Base-by-base conservation (phyloP, 805 yeast species). In the Metschnikowia koreensis region DNA sequence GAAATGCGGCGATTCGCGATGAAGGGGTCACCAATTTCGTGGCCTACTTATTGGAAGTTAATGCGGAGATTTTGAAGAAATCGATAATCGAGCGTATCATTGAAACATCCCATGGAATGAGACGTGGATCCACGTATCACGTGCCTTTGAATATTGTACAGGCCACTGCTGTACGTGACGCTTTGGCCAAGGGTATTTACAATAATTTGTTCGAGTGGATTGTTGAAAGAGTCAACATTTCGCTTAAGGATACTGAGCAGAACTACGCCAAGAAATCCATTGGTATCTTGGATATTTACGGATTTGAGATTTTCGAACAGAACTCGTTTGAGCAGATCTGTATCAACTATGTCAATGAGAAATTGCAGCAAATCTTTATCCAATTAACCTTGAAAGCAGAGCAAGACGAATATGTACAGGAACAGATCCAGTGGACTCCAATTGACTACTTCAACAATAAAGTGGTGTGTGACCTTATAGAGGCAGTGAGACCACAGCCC, bases 341-440 rank as follows among this genome's bases (percentile, higher is more conserved):
- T 73, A 92, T 92, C 75, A 92, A 93, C 68, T 92, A 93, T 61
- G 97, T 92, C 58, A 92, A 92, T 70, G 98, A 92, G 70, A 93
- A 93, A 71, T 78, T 93, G 60, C 97, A 92, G 74, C 99, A 93
- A 68, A 94, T 93, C 66, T 94, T 94, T 64, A 94, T 94, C 67
- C 96, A 94, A 69, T 79, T 94, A 64, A 94, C 99, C 2, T 79
- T 94, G 64, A 94, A 94, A 71, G 88, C 97, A 0, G 99, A 94
- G 72, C 99, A 94, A 74, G 99, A 94, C 58, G 98, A 94, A 66
- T 94, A 94, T 64, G 94, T 90, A 36, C 86, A 88, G 60, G 99
- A 94, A 70, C 88, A 90, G 70, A 94, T 94, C 67, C 81, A 89
- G 68, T 94, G 99, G 99, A 89, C 96, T 11, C 98, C 98, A 22